Evolutionary conservation across 371 early-diverging fungal species (phyloP).

Genomic region (Funneliformis caledonium): DNA sequence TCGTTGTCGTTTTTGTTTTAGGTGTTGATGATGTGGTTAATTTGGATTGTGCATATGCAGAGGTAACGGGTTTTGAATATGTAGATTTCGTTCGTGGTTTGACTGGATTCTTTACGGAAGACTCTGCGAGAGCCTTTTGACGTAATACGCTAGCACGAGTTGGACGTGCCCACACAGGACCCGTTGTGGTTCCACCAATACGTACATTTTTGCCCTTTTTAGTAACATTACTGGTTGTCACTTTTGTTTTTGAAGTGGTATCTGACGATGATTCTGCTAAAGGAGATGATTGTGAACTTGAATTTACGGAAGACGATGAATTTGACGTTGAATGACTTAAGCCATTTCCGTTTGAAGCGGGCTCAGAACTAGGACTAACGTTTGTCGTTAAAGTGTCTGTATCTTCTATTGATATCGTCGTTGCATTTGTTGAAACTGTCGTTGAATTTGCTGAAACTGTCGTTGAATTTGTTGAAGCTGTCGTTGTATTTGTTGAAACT

Average conservation of each 20-base stretch:
- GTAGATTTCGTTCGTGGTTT: constrained; percentile 3
- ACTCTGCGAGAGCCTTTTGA: constrained; percentile 36
- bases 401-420: neutral
- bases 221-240: neutral
- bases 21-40: neutral
- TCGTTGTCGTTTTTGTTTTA: neutral
- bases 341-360: neutral
- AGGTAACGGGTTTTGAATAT: neutral
- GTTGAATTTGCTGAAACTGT: neutral
- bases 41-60: neutral
- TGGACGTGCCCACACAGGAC: constrained; percentile 20
- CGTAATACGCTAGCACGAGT: constrained; percentile 41
- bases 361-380: neutral
- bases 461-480: neutral
- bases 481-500: neutral
- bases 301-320: neutral
- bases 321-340: neutral
- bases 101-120: constrained; percentile 36
- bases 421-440: neutral
- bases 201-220: constrained; percentile 34
- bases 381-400: neutral
- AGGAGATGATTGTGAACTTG: neutral
- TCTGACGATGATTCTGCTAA: neutral
- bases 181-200: constrained; percentile 5
- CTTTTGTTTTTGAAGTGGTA: neutral